phyloP scores from a whole-genome alignment of 371 early-diverging fungal genomes.

The Saksenaea vasiformis region DNA sequence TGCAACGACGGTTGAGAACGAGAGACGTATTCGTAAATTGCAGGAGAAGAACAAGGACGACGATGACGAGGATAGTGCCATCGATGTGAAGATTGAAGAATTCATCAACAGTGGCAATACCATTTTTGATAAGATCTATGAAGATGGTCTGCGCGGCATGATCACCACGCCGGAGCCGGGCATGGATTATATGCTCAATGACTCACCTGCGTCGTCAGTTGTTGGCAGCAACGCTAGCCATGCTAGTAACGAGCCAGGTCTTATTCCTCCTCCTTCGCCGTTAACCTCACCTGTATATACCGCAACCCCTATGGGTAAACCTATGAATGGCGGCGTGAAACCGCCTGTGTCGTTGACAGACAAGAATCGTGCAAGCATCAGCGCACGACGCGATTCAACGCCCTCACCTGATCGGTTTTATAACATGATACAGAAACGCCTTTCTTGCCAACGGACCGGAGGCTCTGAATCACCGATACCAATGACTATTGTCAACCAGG shows the following conservation, averaged over 20 bases:
- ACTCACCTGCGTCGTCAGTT: conserved; percentile 18
- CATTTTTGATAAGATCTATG: conserved; percentile 61
- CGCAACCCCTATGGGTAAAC: neutral
- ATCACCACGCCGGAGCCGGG: conserved; percentile 24
- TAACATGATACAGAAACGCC: conserved; percentile 42
- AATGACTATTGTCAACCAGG: conserved; percentile 21
- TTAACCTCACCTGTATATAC: conserved; percentile 16
- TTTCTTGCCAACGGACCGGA: conserved; percentile 31
- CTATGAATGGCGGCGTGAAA: conserved; percentile 7
- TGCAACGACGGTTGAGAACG: conserved; percentile 71
- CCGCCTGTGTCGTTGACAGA: conserved; percentile 21
- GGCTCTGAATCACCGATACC: conserved; percentile 26
- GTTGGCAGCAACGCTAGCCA: conserved; percentile 2
- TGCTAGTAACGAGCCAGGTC: conserved; percentile 11
- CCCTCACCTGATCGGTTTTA: conserved; percentile 52
- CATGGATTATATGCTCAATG: conserved; percentile 9
- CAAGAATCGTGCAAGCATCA: conserved; percentile 11
- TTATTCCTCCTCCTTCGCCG: conserved; percentile 20
- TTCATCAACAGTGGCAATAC: conserved; percentile 45
- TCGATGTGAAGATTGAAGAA: conserved; percentile 41
- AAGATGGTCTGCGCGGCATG: conserved; percentile 54
- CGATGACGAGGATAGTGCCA: conserved; percentile 22
- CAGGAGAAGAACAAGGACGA: conserved; percentile 22
- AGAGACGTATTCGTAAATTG: conserved; percentile 68
- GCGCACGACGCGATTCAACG: conserved; percentile 26